A percentile compares a stretch with the other conserved stretches of the same genome.
Evolutionary conservation across 2,329 filamentous ascomycete species (phyloP).

Genomic region (Arthroderma sp.): DNA sequence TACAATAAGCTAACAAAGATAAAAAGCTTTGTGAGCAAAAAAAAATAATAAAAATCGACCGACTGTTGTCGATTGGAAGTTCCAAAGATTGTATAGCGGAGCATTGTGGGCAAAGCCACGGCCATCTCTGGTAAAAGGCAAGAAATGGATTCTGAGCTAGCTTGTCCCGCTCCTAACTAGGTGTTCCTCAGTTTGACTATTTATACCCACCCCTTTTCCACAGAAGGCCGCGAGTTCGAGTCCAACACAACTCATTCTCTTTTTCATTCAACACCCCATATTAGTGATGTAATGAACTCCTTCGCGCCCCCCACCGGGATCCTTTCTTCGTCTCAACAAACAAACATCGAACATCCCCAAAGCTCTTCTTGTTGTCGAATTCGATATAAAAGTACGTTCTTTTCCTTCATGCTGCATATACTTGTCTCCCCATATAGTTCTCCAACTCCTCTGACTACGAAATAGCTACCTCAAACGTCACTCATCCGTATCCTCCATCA

Average conservation of each 20-base stretch:
- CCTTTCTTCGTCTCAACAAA: slow-evolving; percentile 2
- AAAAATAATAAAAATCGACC: slow-evolving; percentile 28
- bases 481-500: background rate
- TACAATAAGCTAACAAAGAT: background rate
- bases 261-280: background rate
- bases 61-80: slow-evolving; percentile 29
- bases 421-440: background rate
- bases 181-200: slow-evolving; percentile 3
- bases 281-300: background rate
- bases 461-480: no score
- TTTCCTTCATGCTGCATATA: background rate
- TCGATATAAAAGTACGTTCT: no score
- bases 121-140: slow-evolving; percentile 73
- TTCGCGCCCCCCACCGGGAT: slow-evolving; percentile 1
- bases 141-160: slow-evolving; percentile 61
- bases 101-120: slow-evolving; percentile 49
- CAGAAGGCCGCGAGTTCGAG: slow-evolving; percentile 18
- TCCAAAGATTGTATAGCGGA: slow-evolving; percentile 50
- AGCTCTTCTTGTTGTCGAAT: no score
- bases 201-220: background rate
- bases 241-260: slow-evolving; percentile 2
- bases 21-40: slow-evolving; percentile 14
- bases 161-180: slow-evolving; percentile 50
- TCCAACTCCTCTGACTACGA: background rate
- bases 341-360: no score